A percentile compares a stretch with the other conserved stretches of the same genome.
Conservation (phyloP, 768 basidiomycete genomes). For the Phlebiopsis gigantea region DNA sequence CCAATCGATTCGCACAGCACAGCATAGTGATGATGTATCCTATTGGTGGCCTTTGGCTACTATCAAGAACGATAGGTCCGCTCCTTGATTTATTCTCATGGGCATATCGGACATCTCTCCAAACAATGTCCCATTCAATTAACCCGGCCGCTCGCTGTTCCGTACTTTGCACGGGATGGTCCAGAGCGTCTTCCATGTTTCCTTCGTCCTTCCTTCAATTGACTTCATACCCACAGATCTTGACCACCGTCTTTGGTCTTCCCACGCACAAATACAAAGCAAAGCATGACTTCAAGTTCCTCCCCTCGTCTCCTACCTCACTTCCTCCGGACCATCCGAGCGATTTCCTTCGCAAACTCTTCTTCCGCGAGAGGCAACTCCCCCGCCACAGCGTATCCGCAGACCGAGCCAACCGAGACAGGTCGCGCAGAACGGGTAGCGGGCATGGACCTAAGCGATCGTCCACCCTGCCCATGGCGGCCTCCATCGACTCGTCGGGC, state of each 20-base stretch:
- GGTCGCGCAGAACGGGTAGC: constrained; percentile 2
- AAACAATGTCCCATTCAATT: constrained; percentile 9
- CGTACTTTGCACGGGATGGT: background rate
- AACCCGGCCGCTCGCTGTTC: no score
- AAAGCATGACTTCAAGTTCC: constrained; percentile 21
- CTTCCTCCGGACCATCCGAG: constrained; percentile 17
- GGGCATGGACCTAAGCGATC: constrained; percentile 14
- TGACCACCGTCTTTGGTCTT: constrained; percentile 56
- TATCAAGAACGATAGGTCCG: background rate
- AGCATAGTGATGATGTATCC: background rate
- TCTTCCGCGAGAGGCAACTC: constrained; percentile 21
- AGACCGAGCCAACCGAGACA: constrained; percentile 12
- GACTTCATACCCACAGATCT: constrained; percentile 35
- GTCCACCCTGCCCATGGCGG: constrained; percentile 5
- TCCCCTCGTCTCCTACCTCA: constrained; percentile 17
- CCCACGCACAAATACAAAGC: constrained; percentile 54
- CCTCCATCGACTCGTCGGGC: background rate
- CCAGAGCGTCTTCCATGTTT: background rate
- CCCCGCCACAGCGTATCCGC: constrained; percentile 12
- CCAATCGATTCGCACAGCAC: background rate
- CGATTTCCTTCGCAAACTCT: constrained; percentile 20
- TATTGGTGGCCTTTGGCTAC: background rate
- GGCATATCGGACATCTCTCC: background rate
- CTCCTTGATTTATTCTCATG: no score
- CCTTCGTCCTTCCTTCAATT: background rate